Evolutionary conservation across 2,329 filamentous ascomycete genomes (phyloP), one percentile per base, ranked within the genome.

Genomic region (Fusarium marasasianum): DNA sequence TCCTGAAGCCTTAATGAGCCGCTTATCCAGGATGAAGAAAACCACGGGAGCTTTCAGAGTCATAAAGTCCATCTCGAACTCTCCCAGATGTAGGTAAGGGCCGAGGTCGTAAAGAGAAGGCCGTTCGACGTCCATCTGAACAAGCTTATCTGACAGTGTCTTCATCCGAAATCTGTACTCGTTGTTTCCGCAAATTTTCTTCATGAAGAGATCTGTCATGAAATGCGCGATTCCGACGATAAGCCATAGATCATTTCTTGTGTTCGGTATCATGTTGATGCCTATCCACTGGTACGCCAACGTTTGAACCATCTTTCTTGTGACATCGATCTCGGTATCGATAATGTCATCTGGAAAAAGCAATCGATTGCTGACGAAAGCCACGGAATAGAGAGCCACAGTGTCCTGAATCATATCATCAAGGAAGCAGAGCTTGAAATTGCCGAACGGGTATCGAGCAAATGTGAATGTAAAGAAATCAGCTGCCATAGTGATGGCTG

Each of bases 281-380:
- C 96, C 96, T 73, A 96, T 94, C 93, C 96, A 99, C 81, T 99
- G 96, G 67, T 91, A 94, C 17, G 96, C 94, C 54, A 98, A 86
- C 2, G 95, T 92, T 80, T 96, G 93, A 14, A 97, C 92, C 26
- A 99, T 85, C 61, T 90, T 91, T 69, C 95, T 90, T 8, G 94
- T 97, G 17, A 93, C 92, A 37, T 94, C 91, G 76, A 96, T 91
- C 77, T 98, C 91, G 0, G 92, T 91, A 78, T 99, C 96, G 76
- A 97, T 92, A 41, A 98, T 90, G 38, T 94, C 92, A 73, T 94
- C 91, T 0, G 94, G 93, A 77, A 94, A 97, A 2, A 99, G 89
- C 3, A 99, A 86, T 47, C 94, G 91, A 56, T 89, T 96, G 84
- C 94, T 98, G 83, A 95, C 95, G 38, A 99, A 90, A 1, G 95